phyloP scores from a whole-genome alignment of 345 rosid species.

The Corymbia maculata region DNA sequence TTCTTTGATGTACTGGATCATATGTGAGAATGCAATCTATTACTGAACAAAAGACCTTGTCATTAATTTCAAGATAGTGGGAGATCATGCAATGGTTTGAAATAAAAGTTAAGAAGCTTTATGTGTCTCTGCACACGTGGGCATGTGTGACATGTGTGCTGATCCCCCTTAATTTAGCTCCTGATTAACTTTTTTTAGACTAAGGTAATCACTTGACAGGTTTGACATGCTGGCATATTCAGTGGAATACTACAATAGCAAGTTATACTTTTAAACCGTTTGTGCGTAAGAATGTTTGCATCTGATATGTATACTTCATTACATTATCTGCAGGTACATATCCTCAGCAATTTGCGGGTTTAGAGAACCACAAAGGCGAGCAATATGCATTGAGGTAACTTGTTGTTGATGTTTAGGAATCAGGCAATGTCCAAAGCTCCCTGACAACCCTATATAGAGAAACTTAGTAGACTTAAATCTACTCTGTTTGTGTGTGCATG shows the following conservation, averaged over 20 bases:
- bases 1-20: neutral
- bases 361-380: constrained; percentile 44
- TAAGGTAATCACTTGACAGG: neutral
- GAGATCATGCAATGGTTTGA: neutral
- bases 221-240: neutral
- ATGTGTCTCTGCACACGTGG: neutral
- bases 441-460: neutral
- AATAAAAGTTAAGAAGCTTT: neutral
- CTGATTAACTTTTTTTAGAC: neutral
- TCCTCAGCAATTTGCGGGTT: constrained; percentile 39
- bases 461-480: neutral
- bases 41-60: neutral
- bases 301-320: neutral
- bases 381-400: constrained; percentile 50
- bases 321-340: constrained; percentile 28
- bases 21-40: neutral
- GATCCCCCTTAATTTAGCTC: neutral
- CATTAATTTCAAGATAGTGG: neutral
- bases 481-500: neutral
- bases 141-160: neutral
- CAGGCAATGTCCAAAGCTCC: neutral
- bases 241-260: neutral
- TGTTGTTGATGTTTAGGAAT: neutral
- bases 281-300: neutral
- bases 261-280: neutral